Conservation (phyloP, 768 basidiomycete species). For the Mycena pura region DNA sequence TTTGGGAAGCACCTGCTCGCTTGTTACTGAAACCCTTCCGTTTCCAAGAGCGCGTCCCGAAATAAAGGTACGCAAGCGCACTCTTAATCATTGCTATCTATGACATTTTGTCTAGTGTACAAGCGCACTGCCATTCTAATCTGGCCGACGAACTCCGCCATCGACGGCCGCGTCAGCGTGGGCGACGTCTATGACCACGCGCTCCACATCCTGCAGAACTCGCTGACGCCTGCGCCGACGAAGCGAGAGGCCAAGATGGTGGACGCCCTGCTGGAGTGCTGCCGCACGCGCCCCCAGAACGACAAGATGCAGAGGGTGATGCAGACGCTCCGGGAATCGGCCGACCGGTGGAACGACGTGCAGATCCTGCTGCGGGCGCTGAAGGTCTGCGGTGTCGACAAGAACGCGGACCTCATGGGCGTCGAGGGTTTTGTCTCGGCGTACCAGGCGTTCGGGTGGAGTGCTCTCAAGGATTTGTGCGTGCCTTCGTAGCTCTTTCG, state of each 20-base stretch:
- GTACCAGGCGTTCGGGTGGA: conserved; percentile 28
- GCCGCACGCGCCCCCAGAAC: conserved; percentile 4
- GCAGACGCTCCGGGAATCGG: conserved; percentile 22
- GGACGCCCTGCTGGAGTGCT: not conserved
- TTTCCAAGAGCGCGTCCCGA: not conserved
- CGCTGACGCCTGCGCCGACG: conserved; percentile 16
- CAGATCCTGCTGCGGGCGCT: conserved; percentile 13
- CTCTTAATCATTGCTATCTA: not conserved
- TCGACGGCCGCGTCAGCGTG: conserved; percentile 1
- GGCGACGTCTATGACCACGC: conserved; percentile 25
- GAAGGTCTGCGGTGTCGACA: conserved; percentile 17
- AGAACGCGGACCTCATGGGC: conserved; percentile 19
- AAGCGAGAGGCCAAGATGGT: conserved; percentile 13
- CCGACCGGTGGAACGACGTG: conserved; percentile 26
- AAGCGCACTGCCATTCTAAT: conserved; percentile 21
- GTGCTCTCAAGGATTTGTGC: conserved; percentile 20
- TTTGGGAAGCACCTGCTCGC: not conserved
- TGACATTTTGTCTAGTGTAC: not conserved
- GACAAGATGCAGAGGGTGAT: not conserved
- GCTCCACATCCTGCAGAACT: conserved; percentile 7
- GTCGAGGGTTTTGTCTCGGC: conserved; percentile 26
- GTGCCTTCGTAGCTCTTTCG: not conserved
- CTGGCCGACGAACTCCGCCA: conserved; percentile 7
- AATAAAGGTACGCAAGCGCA: not conserved
- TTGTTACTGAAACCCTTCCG: not conserved